A percentile compares a stretch with the other conserved stretches of the same genome.
phyloP scores from a whole-genome alignment of 176 grass and related monocot species.

The Raddia distichophylla region DNA sequence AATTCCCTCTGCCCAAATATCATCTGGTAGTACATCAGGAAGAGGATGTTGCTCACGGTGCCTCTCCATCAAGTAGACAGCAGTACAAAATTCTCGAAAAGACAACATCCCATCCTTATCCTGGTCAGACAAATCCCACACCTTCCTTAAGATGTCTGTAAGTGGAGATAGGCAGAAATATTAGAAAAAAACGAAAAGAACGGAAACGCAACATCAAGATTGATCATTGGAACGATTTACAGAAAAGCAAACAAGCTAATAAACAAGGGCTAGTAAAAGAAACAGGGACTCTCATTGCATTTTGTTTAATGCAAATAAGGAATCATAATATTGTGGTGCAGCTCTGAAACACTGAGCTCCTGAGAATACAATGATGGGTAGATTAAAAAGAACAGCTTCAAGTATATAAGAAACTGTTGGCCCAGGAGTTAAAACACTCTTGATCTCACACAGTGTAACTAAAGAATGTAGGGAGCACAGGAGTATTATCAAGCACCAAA shows the following conservation, averaged over 20 bases:
- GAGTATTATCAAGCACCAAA: no score
- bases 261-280: neutral
- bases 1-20: constrained; percentile 83
- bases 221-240: constrained; percentile 19
- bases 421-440: no score
- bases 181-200: constrained; percentile 39
- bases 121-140: constrained; percentile 99
- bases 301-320: constrained; percentile 29
- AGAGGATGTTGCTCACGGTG: constrained; percentile 78
- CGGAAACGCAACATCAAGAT: constrained; percentile 16
- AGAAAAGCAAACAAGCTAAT: constrained; percentile 26
- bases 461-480: no score
- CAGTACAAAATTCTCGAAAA: constrained; percentile 90
- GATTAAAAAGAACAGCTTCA: neutral
- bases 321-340: constrained; percentile 26
- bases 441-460: no score
- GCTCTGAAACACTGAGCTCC: constrained; percentile 13
- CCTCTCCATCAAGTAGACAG: constrained; percentile 97
- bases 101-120: constrained; percentile 99
- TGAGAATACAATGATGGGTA: constrained; percentile 18
- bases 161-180: constrained; percentile 28
- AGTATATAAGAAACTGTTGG: constrained; percentile 15
- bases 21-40: constrained; percentile 80
- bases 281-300: neutral
- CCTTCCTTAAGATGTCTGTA: constrained; percentile 91